phyloP scores from a whole-genome alignment of 2,329 filamentous ascomycete genomes.

The Beauveria bassiana region DNA sequence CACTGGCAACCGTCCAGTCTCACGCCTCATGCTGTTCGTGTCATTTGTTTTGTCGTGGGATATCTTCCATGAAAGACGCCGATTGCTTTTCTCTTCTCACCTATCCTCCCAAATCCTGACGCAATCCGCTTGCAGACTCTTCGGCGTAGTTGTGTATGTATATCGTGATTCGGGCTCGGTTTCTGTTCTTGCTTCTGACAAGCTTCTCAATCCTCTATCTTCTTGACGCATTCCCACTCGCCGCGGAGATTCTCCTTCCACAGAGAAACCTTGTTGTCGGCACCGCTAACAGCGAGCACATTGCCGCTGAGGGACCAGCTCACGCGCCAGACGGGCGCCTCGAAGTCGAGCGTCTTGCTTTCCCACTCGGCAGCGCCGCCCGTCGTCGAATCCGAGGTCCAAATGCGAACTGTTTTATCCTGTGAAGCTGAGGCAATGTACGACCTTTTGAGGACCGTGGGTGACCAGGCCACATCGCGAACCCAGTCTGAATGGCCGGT shows the following conservation, averaged over 20 bases:
- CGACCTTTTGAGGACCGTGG: constrained; percentile 86
- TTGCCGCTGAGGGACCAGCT: constrained; percentile 98
- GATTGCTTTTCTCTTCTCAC: neutral
- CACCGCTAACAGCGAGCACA: constrained; percentile 85
- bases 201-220: constrained; percentile 69
- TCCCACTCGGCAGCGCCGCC: constrained; percentile 67
- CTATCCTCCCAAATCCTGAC: neutral
- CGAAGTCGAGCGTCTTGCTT: constrained; percentile 78
- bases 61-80: constrained; percentile 1
- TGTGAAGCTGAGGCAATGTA: constrained; percentile 95
- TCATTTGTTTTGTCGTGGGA: neutral
- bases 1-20: neutral
- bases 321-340: constrained; percentile 86
- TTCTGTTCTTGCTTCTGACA: neutral
- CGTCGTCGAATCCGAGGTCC: constrained; percentile 63
- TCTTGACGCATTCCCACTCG: constrained; percentile 96
- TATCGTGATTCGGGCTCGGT: neutral
- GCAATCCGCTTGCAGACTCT: neutral
- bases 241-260: constrained; percentile 98
- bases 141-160: neutral
- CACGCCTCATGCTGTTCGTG: neutral
- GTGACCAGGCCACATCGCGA: constrained; percentile 93
- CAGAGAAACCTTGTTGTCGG: constrained; percentile 92
- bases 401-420: constrained; percentile 96
- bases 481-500: constrained; percentile 93